A percentile compares a stretch with the other conserved stretches of the same genome.
Evolutionary conservation across 192 early-diverging fungal genomes (phyloP).

Genomic region (Linnemannia schmuckeri): DNA sequence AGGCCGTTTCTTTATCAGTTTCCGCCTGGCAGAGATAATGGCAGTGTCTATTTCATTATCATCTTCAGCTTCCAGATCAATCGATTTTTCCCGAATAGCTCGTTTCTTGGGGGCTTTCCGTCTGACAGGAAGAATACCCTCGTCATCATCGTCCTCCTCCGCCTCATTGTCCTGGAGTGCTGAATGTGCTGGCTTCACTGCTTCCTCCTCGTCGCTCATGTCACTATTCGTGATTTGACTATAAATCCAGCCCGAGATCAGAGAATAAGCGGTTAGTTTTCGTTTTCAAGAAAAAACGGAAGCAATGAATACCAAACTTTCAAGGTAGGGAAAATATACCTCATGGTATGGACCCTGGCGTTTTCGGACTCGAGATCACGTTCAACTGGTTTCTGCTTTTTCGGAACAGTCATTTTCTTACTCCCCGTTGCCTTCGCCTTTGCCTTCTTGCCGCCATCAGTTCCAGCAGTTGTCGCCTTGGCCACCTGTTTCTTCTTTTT

Average conservation of each 20-base stretch:
- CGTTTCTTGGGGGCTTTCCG: not conserved
- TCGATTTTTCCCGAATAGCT: not conserved
- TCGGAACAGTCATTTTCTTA: not conserved
- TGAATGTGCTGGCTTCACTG: not conserved
- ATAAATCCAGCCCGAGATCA: not conserved
- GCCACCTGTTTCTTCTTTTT: not conserved
- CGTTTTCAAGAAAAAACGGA: no score
- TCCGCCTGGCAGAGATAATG: not conserved
- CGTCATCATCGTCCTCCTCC: not conserved
- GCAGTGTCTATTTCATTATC: constrained; percentile 5
- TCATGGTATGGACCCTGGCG: constrained; percentile 36
- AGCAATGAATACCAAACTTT: not conserved
- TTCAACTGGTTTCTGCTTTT: not conserved
- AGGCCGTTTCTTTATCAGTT: not conserved
- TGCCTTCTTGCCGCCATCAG: no score
- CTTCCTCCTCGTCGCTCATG: constrained; percentile 39
- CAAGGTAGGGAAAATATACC: constrained; percentile 4
- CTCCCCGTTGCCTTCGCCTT: not conserved
- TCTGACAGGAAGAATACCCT: not conserved
- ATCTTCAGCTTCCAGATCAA: constrained; percentile 13
- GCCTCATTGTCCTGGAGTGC: not conserved
- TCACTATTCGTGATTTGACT: constrained; percentile 55
- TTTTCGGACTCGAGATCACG: constrained; percentile 1
- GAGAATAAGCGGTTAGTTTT: no score
- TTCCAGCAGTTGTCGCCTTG: not conserved